These are phyloP conservation scores for Sarcodon sp. DNA, from an alignment of 768 basidiomycete species.

Conservation along the genomic window DNA sequence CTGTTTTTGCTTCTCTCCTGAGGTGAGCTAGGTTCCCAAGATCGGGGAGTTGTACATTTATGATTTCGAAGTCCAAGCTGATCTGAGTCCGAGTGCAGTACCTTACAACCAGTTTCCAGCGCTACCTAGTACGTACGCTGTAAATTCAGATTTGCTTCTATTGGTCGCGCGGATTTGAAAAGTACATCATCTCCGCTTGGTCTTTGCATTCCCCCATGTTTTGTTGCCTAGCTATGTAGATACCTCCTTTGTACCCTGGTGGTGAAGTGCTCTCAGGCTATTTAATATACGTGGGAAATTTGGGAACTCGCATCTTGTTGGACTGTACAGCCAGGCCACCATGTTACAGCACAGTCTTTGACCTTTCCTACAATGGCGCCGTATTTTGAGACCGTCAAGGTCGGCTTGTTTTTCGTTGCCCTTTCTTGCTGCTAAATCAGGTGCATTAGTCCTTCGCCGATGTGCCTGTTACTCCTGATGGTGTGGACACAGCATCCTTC, in stretches of 20 bases:
- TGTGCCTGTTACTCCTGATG: conserved; percentile 60
- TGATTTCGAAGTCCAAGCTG: no score
- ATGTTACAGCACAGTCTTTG: not conserved
- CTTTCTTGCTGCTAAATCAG: not conserved
- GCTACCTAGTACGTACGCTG: no score
- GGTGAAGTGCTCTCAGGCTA: not conserved
- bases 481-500: conserved; percentile 73
- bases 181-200: not conserved
- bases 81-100: no score
- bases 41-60: no score
- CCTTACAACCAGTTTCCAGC: no score
- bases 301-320: not conserved
- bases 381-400: conserved; percentile 60
- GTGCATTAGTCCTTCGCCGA: conserved; percentile 69
- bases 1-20: no score
- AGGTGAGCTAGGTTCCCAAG: no score
- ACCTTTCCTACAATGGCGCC: conserved; percentile 28
- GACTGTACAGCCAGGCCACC: not conserved
- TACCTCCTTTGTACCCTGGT: not conserved
- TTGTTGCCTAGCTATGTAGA: not conserved
- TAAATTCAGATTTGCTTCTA: no score
- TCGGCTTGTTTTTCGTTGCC: conserved; percentile 15
- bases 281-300: not conserved
- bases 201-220: not conserved
- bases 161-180: no score